Conservation (phyloP, 257 asterid genomes). For the Cinchona pubescens region DNA sequence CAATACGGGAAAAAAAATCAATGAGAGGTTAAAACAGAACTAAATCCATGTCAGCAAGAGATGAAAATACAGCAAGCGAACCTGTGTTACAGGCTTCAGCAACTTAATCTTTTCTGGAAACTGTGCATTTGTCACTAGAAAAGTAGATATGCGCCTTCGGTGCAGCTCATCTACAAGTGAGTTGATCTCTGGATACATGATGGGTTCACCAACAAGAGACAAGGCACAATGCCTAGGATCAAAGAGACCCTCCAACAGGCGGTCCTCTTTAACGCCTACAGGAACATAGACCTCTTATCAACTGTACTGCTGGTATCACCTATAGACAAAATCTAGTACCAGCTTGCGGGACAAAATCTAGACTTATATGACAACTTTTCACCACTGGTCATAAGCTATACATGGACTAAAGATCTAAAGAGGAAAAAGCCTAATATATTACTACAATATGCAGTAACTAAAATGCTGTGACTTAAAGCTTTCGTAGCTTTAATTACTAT, state of each 20-base stretch:
- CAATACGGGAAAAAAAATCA: conserved; percentile 16
- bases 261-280: conserved; percentile 86
- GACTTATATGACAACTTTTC: background rate
- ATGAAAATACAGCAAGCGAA: conserved; percentile 22
- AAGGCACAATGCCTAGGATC: conserved; percentile 95
- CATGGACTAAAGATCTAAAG: background rate
- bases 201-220: conserved; percentile 98
- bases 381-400: background rate
- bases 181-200: conserved; percentile 97
- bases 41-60: conserved; percentile 16
- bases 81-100: conserved; percentile 89
- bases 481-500: background rate
- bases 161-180: conserved; percentile 85
- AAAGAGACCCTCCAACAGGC: conserved; percentile 88
- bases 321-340: background rate
- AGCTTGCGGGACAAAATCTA: background rate
- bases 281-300: conserved; percentile 21
- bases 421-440: background rate
- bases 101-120: conserved; percentile 79
- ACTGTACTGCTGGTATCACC: conserved; percentile 2
- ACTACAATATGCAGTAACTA: too few species aligned
- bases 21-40: background rate
- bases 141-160: conserved; percentile 80
- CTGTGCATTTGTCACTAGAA: conserved; percentile 96
- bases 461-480: background rate